Evolutionary conservation across 169 alveolate species (phyloP).

Genomic region (Babesia gibsoni): DNA sequence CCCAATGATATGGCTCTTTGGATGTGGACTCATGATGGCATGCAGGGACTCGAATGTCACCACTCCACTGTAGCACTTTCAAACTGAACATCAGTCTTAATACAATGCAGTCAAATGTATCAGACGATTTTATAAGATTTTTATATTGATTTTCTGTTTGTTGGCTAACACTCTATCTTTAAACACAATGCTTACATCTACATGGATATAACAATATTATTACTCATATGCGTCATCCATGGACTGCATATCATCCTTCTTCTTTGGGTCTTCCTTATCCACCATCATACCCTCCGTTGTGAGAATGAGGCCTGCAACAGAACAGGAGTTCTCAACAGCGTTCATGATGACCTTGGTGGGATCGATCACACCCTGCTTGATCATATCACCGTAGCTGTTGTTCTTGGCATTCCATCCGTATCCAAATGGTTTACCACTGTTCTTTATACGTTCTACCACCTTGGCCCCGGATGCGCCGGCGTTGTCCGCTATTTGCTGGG

Average conservation of each 20-base stretch:
- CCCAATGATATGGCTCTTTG: constrained; percentile 14
- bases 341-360: constrained; percentile 84
- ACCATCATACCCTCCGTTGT: constrained; percentile 90
- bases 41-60: not conserved
- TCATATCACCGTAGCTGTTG: constrained; percentile 82
- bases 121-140: not conserved
- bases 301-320: constrained; percentile 86
- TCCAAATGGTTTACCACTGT: constrained; percentile 81
- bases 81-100: not conserved
- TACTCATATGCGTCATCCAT: constrained; percentile 49
- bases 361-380: constrained; percentile 85
- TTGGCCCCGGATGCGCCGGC: constrained; percentile 81
- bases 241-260: constrained; percentile 42
- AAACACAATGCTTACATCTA: no score
- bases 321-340: constrained; percentile 82
- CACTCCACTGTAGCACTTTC: not conserved
- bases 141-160: not conserved
- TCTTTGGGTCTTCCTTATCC: constrained; percentile 75
- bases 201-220: no score
- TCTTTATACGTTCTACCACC: constrained; percentile 78
- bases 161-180: no score
- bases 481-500: constrained; percentile 82
- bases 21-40: constrained; percentile 1
- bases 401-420: constrained; percentile 87
- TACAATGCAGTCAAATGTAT: not conserved